Conservation (phyloP, 1,284 basidiomycete genomes). For the Cutaneotrichosporon sp. region DNA sequence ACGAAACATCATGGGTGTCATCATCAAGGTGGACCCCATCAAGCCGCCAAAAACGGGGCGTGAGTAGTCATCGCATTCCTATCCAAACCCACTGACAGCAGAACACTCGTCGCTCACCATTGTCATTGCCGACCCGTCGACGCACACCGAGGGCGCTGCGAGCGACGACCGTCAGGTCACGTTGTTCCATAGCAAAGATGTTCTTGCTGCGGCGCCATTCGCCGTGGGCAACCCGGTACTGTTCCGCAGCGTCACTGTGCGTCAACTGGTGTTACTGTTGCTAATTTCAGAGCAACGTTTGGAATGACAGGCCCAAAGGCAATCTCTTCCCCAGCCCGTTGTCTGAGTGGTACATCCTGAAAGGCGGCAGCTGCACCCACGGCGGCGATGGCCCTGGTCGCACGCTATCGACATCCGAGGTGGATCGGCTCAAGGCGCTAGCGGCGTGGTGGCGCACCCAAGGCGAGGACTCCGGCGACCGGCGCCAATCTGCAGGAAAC, state of each 20-base stretch:
- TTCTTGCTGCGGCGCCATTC: slow-evolving; percentile 2
- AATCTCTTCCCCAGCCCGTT: slow-evolving; percentile 16
- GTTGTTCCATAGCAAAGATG: slow-evolving; percentile 19
- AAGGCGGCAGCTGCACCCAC: not conserved
- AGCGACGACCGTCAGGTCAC: slow-evolving; percentile 30
- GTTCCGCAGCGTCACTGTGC: slow-evolving; percentile 22
- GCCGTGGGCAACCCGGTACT: slow-evolving; percentile 20
- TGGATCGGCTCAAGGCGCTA: slow-evolving; percentile 13
- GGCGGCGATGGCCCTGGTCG: not conserved
- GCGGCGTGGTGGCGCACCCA: slow-evolving; percentile 17
- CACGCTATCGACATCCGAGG: slow-evolving; percentile 5
- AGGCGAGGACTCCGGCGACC: not conserved
- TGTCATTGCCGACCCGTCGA: slow-evolving; percentile 29
- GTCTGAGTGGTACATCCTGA: slow-evolving; percentile 1
- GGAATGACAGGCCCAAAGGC: slow-evolving; percentile 29
- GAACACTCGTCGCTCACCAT: slow-evolving; percentile 21
- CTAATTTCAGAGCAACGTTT: slow-evolving; percentile 9
- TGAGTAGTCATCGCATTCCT: not conserved
- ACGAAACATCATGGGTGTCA: slow-evolving; percentile 15
- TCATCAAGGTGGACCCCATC: slow-evolving; percentile 6
- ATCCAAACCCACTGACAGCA: not conserved
- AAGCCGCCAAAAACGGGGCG: not conserved
- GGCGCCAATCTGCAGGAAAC: not conserved
- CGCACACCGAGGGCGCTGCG: not conserved
- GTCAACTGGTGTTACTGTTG: not conserved